Base-by-base conservation (phyloP, 78 protist species). In the Tieghemostelium lacteum region DNA sequence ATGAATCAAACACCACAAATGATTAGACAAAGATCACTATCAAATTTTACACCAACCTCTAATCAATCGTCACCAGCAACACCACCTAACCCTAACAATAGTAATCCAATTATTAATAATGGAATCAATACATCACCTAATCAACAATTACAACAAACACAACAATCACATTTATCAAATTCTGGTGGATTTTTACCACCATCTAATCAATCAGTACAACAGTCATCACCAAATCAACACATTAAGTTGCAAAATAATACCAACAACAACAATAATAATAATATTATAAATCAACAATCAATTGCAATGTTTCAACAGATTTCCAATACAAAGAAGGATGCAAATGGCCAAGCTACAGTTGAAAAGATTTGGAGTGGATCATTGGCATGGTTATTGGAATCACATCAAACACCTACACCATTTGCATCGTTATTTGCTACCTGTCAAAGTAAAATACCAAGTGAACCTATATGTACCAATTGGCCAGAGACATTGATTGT, bases 401-500 rank as follows among this genome's bases (percentile, higher is more conserved):
- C 52, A 6, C 6, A 45, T 33, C 22, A 19, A 2, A 7, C 20
- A 36, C 33, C 37, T 17, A 20, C 57, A 8, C 57, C 52, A 66
- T 66, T 66, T 36, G 57, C 16, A 2, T 40, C 74, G 22, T 26
- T 66, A 2, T 20, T 14, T 40, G 74, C 74, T 8, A 22, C 16
- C 5, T 66, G 74, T 14, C 74, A 66, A 40, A 66, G 26, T 22
- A 66, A 66, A 40, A 40, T 66, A n/a, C 52, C 45, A 40, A 26
- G n/a, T 10, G 74, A 66, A 24, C 10, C 26, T 8, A 52, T 57
- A n/a, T 66, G 74, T 66, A 31, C 17, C 22, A 66, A 66, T 50
- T 76, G 87, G 87, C 87, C 87, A 19, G 87, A 76, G 19, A 63
- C 73, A 8, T 67, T 76, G 2, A 49, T 40, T 22, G 63, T 76